A percentile compares a stretch with the other conserved stretches of the same genome.
Evolutionary conservation across 2,329 filamentous ascomycete genomes (phyloP).

Genomic region (Calonectria naviculata): DNA sequence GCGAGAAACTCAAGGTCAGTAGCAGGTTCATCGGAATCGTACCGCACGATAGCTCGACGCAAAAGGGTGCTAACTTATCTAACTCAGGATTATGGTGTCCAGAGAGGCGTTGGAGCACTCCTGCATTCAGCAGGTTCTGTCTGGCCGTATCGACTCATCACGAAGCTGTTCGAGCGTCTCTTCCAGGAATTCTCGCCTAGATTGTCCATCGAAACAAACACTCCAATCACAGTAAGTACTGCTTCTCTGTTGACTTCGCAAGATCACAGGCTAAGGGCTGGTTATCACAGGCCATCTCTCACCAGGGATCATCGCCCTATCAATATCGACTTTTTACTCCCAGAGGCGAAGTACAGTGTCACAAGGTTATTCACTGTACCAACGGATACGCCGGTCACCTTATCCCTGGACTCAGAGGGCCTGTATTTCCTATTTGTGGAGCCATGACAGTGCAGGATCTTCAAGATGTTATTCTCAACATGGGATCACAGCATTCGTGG

Average conservation of each 20-base stretch:
- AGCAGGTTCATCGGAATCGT: no score
- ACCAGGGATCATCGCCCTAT: no score
- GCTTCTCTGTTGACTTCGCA: neutral
- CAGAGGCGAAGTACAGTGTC: no score
- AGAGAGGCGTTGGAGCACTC: neutral
- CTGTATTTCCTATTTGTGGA: slow-evolving; percentile 53
- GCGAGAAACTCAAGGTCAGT: neutral
- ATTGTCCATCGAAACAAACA: neutral
- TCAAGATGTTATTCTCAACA: neutral
- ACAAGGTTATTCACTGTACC: slow-evolving; percentile 58
- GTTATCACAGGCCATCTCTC: neutral
- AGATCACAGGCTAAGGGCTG: neutral
- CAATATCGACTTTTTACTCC: no score
- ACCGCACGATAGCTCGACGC: no score
- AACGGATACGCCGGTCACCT: slow-evolving; percentile 63
- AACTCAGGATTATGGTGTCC: neutral
- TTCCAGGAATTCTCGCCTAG: no score
- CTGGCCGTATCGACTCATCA: neutral
- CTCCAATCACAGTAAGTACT: neutral
- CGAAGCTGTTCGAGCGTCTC: neutral
- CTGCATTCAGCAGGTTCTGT: neutral
- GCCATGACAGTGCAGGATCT: slow-evolving; percentile 58
- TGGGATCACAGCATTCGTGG: neutral
- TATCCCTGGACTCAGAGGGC: slow-evolving; percentile 56
- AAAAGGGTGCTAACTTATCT: neutral